These are phyloP conservation scores for Venturia aucupariae DNA, from an alignment of 2,329 filamentous ascomycete genomes.

Conservation along the genomic window DNA sequence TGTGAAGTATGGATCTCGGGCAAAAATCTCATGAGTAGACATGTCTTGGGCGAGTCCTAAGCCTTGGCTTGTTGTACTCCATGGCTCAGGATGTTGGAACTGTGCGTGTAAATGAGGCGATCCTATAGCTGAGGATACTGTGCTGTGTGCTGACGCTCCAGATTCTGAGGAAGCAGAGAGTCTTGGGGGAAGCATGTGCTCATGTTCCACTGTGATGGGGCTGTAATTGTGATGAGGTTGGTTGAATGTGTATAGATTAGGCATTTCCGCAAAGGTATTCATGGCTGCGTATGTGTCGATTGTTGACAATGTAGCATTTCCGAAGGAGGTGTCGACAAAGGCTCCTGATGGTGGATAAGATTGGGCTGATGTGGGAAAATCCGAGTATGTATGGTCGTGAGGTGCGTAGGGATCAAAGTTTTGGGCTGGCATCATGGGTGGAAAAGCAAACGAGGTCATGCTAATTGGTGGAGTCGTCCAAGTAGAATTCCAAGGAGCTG, in stretches of 20 bases:
- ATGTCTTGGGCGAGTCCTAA: slow-evolving; percentile 56
- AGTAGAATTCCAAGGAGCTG: too few relatives aligned
- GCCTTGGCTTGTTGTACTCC: slow-evolving; percentile 43
- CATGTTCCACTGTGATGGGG: background rate
- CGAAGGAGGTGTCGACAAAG: background rate
- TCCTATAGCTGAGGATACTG: slow-evolving; percentile 41
- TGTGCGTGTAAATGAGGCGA: slow-evolving; percentile 51
- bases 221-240: slow-evolving; percentile 1
- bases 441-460: slow-evolving; percentile 14
- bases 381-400: slow-evolving; percentile 4
- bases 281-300: slow-evolving; percentile 12
- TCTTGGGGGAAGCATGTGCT: slow-evolving; percentile 6
- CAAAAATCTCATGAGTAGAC: slow-evolving; percentile 20
- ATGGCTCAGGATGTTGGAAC: slow-evolving; percentile 47
- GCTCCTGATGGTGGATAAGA: background rate
- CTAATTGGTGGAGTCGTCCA: background rate
- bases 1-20: slow-evolving; percentile 10
- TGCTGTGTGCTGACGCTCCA: slow-evolving; percentile 38
- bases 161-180: slow-evolving; percentile 42
- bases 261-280: slow-evolving; percentile 6
- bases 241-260: slow-evolving; percentile 4
- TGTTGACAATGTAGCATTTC: background rate
- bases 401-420: slow-evolving; percentile 10
- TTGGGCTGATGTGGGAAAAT: slow-evolving; percentile 4
- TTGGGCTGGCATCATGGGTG: slow-evolving; percentile 13